Base-by-base conservation (phyloP, 305 asterid species). In the Fraxinus floribunda region DNA sequence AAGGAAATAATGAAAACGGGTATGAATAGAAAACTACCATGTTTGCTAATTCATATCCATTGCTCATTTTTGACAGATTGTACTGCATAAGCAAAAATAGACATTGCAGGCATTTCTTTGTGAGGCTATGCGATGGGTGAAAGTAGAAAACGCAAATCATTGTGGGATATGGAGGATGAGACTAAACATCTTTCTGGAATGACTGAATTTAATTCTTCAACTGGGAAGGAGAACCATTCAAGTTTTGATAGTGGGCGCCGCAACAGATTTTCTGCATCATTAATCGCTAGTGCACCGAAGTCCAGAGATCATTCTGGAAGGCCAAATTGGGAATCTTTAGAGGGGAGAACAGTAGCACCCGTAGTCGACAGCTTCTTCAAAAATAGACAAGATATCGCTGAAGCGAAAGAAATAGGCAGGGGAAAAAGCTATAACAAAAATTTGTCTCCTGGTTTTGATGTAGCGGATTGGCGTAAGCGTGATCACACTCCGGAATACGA, bases 391-490 rank as follows among this genome's bases (percentile, higher is more conserved):
- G 82, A 81, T 74, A 84, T 83, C 79, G 81, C 87, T 22, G 97
- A 90, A 86, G 88, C 84, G 44, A 91, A 87, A 86, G 94, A 88
- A 18, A 80, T 55, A 18, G 88, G 86, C 77, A 87, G 88, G 79
- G 84, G 80, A 52, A 84, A 87, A 44, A 83, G 60, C 78, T 79
- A 79, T 77, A 68, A 80, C n/a, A 83, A 72, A 89, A 86, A 86
- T 79, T 86, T 84, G 90, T 93, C 97, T 76, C 96, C 93, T 49
- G 97, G 88, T 87, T 88, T 85, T 85, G 96, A 94, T 79, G 93
- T 88, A 83, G 86, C 79, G 86, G 93, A 84, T 68, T 88, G 83
- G 78, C 89, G 79, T 80, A 91, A 87, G 74, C 85, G 68, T 83
- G 85, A 83, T 81, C 87, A 73, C 38, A 79, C 92, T 79, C 90